phyloP scores from a whole-genome alignment of 345 rosid species.

The Linum tenue region DNA sequence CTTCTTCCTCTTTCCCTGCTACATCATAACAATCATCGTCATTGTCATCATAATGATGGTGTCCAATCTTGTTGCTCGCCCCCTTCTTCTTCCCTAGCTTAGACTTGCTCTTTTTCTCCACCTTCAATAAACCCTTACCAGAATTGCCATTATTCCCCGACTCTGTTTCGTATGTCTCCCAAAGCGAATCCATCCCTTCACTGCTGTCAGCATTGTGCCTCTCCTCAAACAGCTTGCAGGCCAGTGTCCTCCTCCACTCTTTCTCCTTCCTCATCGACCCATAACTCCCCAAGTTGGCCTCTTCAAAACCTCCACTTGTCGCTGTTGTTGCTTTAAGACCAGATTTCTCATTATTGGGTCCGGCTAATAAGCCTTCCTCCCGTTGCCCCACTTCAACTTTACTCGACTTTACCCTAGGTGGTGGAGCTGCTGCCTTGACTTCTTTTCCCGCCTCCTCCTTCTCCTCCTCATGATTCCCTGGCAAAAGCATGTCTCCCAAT shows the following conservation, averaged over 20 bases:
- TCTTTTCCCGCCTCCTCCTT: slow-evolving; percentile 30
- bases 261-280: slow-evolving; percentile 84
- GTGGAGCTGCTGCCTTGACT: slow-evolving; percentile 24
- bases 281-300: slow-evolving; percentile 34
- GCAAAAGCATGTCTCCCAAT: slow-evolving; percentile 17
- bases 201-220: slow-evolving; percentile 44
- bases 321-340: slow-evolving; percentile 11
- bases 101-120: slow-evolving; percentile 21
- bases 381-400: slow-evolving; percentile 31
- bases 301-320: slow-evolving; percentile 2
- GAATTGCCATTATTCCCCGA: slow-evolving; percentile 1
- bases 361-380: slow-evolving; percentile 25
- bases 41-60: not conserved
- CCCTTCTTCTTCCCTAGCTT: slow-evolving; percentile 25
- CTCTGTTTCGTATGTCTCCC: slow-evolving; percentile 79
- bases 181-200: slow-evolving; percentile 85
- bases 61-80: not conserved
- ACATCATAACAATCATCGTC: slow-evolving; percentile 7
- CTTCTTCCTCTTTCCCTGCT: slow-evolving; percentile 38
- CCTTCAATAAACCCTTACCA: slow-evolving; percentile 8
- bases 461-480: slow-evolving; percentile 30
- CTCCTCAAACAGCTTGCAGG: slow-evolving; percentile 90
- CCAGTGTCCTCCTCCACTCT: slow-evolving; percentile 94
- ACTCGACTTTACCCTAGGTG: slow-evolving; percentile 29
- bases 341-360: slow-evolving; percentile 40